phyloP scores from a whole-genome alignment of 2,329 filamentous ascomycete genomes.

The Cryphonectria carpinicola region DNA sequence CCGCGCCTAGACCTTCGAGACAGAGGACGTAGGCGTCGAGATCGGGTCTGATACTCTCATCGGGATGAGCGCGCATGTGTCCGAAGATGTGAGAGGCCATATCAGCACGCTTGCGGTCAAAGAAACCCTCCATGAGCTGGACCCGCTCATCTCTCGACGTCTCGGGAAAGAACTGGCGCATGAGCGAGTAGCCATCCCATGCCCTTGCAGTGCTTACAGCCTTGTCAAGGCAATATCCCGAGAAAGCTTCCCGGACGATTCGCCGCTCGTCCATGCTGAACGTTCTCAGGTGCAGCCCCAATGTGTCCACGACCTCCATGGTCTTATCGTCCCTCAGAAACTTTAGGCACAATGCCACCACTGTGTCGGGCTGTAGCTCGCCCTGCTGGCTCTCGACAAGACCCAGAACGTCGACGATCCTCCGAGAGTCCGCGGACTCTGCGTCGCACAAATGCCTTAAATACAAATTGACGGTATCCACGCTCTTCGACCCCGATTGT shows the following conservation, averaged over 20 bases:
- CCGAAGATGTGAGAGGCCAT: constrained; percentile 87
- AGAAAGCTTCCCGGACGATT: constrained; percentile 67
- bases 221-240: constrained; percentile 68
- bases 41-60: constrained; percentile 66
- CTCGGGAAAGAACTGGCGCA: constrained; percentile 67
- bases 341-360: constrained; percentile 71
- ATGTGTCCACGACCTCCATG: constrained; percentile 78
- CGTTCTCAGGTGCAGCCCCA: constrained; percentile 74
- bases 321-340: constrained; percentile 78
- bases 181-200: constrained; percentile 69
- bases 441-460: constrained; percentile 69
- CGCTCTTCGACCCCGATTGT: constrained; percentile 53
- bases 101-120: constrained; percentile 74
- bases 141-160: constrained; percentile 68
- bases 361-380: constrained; percentile 73
- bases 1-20: constrained; percentile 73
- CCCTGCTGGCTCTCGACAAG: constrained; percentile 72
- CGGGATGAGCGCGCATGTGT: constrained; percentile 84
- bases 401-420: constrained; percentile 73
- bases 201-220: constrained; percentile 64
- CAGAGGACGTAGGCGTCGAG: constrained; percentile 76
- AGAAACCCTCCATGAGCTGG: constrained; percentile 80
- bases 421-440: constrained; percentile 66
- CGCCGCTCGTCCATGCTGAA: constrained; percentile 72
- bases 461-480: constrained; percentile 69